Conservation (phyloP, 192 early-diverging fungal genomes). For the Kickxella alabastrina region DNA sequence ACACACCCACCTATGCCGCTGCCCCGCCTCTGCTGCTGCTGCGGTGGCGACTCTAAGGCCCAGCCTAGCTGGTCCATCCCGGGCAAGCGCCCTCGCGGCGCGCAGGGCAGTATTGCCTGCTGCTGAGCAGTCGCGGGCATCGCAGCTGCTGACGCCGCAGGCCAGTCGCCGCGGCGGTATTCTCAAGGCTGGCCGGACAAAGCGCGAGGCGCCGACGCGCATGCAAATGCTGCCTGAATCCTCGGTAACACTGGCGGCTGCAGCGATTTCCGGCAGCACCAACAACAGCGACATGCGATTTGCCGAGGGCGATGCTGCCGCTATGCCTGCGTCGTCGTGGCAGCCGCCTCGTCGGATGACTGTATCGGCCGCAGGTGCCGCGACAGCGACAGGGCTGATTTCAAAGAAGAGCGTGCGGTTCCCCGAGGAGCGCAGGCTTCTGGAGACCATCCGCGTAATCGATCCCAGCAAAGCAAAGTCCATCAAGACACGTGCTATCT, state of each 20-base stretch:
- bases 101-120: neutral
- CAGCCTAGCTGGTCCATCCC: neutral
- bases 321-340: neutral
- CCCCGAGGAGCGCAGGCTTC: slow-evolving; percentile 33
- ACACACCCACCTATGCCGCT: neutral
- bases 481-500: slow-evolving; percentile 24
- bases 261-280: neutral
- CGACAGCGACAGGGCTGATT: too few relatives aligned
- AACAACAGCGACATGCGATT: neutral
- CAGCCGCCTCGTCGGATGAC: slow-evolving; percentile 3
- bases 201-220: slow-evolving; percentile 15
- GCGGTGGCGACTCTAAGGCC: neutral
- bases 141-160: slow-evolving; percentile 39
- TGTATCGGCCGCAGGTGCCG: slow-evolving; percentile 3
- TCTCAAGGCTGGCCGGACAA: slow-evolving; percentile 32
- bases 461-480: slow-evolving; percentile 29
- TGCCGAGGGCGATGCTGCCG: neutral
- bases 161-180: slow-evolving; percentile 36
- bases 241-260: neutral
- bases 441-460: slow-evolving; percentile 37
- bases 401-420: slow-evolving; percentile 43
- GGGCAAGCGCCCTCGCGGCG: too few relatives aligned
- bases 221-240: slow-evolving; percentile 2
- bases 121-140: neutral
- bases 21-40: neutral